phyloP scores from a whole-genome alignment of 768 basidiomycete species.

The Grammothele lineata region DNA sequence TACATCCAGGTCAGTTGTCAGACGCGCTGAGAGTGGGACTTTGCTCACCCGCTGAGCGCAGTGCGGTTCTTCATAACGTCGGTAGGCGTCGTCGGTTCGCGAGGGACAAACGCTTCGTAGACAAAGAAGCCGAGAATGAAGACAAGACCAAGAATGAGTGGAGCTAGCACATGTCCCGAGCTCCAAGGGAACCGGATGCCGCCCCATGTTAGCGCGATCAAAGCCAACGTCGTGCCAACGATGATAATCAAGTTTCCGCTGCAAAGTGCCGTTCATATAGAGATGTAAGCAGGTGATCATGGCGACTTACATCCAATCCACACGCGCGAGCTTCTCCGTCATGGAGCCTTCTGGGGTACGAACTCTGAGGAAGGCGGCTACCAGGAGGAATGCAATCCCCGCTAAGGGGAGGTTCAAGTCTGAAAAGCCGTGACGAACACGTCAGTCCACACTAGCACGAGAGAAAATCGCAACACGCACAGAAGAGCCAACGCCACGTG shows the following conservation, averaged over 20 bases:
- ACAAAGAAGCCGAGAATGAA: constrained; percentile 25
- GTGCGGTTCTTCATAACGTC: constrained; percentile 9
- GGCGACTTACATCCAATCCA: constrained; percentile 35
- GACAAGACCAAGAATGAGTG: constrained; percentile 35
- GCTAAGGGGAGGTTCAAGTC: constrained; percentile 33
- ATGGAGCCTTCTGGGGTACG: constrained; percentile 26
- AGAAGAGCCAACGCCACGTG: constrained; percentile 30
- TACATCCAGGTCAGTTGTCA: background rate
- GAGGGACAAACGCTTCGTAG: constrained; percentile 7
- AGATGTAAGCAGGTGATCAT: constrained; percentile 3
- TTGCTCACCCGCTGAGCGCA: constrained; percentile 2
- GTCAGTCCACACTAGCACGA: background rate
- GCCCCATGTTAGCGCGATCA: constrained; percentile 40
- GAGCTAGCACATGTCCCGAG: constrained; percentile 33
- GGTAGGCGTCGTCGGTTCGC: constrained; percentile 20
- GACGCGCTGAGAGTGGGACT: background rate
- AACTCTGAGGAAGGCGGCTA: constrained; percentile 12
- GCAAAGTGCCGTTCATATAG: background rate
- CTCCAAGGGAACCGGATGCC: constrained; percentile 37
- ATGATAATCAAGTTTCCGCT: constrained; percentile 36
- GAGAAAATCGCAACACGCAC: constrained; percentile 8
- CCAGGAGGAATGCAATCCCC: constrained; percentile 10
- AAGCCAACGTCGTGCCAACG: constrained; percentile 25
- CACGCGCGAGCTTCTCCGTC: constrained; percentile 24
- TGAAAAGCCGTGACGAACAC: constrained; percentile 8